These are phyloP conservation scores for Tulasnella sp. DNA, from an alignment of 768 basidiomycete genomes.

Conservation along the genomic window DNA sequence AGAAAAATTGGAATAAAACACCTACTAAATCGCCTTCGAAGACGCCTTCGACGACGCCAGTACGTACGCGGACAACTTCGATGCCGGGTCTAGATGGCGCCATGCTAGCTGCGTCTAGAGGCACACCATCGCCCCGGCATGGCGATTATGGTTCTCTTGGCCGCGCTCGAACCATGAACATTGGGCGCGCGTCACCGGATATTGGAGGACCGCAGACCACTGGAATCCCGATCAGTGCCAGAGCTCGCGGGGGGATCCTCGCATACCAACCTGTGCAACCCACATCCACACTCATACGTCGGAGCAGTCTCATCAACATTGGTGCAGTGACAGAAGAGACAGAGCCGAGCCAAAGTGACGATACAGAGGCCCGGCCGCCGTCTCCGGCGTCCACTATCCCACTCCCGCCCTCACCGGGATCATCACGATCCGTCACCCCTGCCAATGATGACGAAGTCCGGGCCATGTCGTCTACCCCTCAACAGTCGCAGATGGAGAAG, in stretches of 20 bases:
- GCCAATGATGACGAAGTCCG: background rate
- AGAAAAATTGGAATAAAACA: background rate
- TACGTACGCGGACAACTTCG: background rate
- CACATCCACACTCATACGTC: background rate
- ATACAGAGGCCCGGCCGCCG: background rate
- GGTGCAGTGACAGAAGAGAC: conserved; percentile 8
- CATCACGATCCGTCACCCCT: background rate
- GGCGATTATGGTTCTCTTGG: background rate
- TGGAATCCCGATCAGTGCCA: no score
- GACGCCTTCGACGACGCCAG: background rate
- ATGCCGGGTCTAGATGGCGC: background rate
- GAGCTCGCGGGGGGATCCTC: background rate
- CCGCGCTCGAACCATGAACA: background rate
- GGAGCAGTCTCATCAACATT: conserved; percentile 1
- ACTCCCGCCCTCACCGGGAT: background rate
- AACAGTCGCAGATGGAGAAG: background rate
- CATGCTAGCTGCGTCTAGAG: background rate
- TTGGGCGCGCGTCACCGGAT: no score
- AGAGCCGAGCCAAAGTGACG: background rate
- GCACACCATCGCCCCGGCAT: background rate
- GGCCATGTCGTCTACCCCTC: background rate
- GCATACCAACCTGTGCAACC: background rate
- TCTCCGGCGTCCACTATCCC: background rate
- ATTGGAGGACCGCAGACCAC: no score
- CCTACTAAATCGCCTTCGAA: background rate